These are phyloP conservation scores for Phaeophleospora eucalypticola DNA, from an alignment of 2,329 filamentous ascomycete genomes.

Conservation along the genomic window DNA sequence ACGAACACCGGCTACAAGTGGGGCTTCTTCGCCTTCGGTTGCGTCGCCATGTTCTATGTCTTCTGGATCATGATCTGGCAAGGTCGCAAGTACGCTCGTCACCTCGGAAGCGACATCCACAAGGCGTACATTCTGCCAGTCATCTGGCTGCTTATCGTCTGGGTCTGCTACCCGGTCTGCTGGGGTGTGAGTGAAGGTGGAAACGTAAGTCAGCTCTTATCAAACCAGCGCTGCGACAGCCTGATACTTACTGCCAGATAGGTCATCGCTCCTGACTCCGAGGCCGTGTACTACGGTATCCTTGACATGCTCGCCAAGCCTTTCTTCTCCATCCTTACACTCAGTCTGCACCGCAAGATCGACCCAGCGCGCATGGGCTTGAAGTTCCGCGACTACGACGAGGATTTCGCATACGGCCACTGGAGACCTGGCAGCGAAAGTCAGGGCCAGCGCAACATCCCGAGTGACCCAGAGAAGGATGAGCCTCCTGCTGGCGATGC, in stretches of 20 bases:
- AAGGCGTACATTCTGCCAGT: constrained; percentile 51
- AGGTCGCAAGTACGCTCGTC: constrained; percentile 50
- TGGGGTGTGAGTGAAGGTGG: constrained; percentile 60
- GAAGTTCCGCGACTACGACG: constrained; percentile 35
- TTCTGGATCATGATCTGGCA: constrained; percentile 43
- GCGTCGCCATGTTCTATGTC: constrained; percentile 52
- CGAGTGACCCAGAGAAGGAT: neutral
- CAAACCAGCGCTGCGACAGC: too few relatives aligned
- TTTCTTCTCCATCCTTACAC: constrained; percentile 52
- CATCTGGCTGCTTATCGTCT: constrained; percentile 50
- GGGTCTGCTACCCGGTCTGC: constrained; percentile 58
- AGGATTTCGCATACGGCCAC: constrained; percentile 9
- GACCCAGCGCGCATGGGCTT: constrained; percentile 54
- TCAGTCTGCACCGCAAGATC: constrained; percentile 58
- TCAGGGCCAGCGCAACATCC: neutral
- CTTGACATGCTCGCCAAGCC: constrained; percentile 60
- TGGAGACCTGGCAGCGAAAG: neutral
- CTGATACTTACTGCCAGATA: neutral
- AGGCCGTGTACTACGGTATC: constrained; percentile 62
- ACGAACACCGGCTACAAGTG: constrained; percentile 58
- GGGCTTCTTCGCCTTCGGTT: constrained; percentile 40
- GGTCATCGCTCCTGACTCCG: constrained; percentile 44
- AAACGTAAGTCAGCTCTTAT: too few relatives aligned
- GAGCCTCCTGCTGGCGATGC: neutral
- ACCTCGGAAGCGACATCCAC: constrained; percentile 48